A percentile compares a stretch with the other conserved stretches of the same genome.
Evolutionary conservation across 805 yeast genomes (phyloP).

Genomic region (Nakazawaea populi): DNA sequence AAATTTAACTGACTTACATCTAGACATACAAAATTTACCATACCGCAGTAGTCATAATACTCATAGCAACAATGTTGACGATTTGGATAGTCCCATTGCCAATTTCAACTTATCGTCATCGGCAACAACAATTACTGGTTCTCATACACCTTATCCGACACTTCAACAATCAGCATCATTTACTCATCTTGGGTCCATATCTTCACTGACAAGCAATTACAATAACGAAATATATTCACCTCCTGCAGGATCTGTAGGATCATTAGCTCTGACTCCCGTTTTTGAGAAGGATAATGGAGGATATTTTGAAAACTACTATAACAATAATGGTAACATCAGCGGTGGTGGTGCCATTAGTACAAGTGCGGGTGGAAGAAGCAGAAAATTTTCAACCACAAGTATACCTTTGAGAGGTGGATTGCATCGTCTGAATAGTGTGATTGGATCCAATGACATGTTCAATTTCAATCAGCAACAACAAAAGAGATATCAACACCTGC

Average conservation of each 20-base stretch:
- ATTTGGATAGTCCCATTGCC: slow-evolving; percentile 2
- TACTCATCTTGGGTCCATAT: slow-evolving; percentile 6
- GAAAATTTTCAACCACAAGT: background rate
- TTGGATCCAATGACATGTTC: slow-evolving; percentile 6
- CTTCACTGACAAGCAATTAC: slow-evolving; percentile 4
- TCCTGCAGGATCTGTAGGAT: slow-evolving; percentile 18
- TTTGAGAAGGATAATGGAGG: slow-evolving; percentile 9
- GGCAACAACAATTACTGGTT: background rate
- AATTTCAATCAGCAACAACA: slow-evolving; percentile 5
- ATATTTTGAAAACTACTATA: slow-evolving; percentile 10
- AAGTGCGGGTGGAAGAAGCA: background rate
- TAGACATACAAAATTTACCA: background rate
- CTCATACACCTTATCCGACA: background rate
- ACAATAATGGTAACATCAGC: background rate
- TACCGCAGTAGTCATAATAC: background rate
- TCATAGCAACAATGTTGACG: background rate
- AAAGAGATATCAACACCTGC: background rate
- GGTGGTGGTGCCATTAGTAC: background rate
- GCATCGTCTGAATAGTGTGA: slow-evolving; percentile 5
- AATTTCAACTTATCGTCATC: background rate
- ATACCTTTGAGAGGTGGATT: slow-evolving; percentile 7
- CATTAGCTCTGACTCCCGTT: slow-evolving; percentile 20
- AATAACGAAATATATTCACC: slow-evolving; percentile 13
- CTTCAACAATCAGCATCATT: slow-evolving; percentile 5
- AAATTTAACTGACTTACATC: background rate